Evolutionary conservation across 768 basidiomycete species (phyloP), one percentile per base, ranked within the genome.

Genomic region (Tylopilus intermedius): DNA sequence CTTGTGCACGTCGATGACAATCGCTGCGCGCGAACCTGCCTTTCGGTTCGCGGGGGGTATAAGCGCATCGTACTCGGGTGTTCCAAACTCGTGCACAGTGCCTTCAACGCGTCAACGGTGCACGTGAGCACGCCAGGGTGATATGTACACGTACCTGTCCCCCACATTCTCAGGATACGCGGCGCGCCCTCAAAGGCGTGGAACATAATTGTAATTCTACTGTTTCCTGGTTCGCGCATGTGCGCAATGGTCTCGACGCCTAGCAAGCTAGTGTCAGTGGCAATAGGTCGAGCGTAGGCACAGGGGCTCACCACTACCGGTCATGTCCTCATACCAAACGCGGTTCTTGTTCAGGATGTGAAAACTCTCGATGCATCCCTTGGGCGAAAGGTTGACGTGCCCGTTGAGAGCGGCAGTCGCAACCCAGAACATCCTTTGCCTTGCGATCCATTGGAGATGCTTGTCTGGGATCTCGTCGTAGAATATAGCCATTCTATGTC

Each of bases 301-400:
- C 13, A 11, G 21, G 13, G 26, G n/a, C 75, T 39, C 54, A 83
- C 84, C 84, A 55, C 83, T 82, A 8, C 86, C 86, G 18, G 80
- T 82, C 42, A 86, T 72, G 62, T 88, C 86, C 60, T 88, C 84
- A 56, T 88, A 88, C 86, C 86, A 88, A 2, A 83, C 81, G 43
- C 67, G 70, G 39, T 72, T 78, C 18, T 75, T 66, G 51, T 13
- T 14, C 13, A 8, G 10, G 6, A 33, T 33, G 33, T 83, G 83
- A 61, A 89, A 86, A 4, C 78, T 79, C 8, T 79, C 79, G 54
- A 75, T 68, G 26, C 77, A 70, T 42, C 81, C 82, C 58, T 88
- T 88, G 0, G 86, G 84, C 0, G 83, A 86, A 24, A 88, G 64
- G 58, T 88, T 88, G 43, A 89, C 75, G 47, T 83, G 81, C 0